Percentiles rank a stretch among this genome's conserved stretches.
These are phyloP conservation scores for Saprolegnia parasitica DNA, from an alignment of 352 stramenopile species.

Conservation along the genomic window DNA sequence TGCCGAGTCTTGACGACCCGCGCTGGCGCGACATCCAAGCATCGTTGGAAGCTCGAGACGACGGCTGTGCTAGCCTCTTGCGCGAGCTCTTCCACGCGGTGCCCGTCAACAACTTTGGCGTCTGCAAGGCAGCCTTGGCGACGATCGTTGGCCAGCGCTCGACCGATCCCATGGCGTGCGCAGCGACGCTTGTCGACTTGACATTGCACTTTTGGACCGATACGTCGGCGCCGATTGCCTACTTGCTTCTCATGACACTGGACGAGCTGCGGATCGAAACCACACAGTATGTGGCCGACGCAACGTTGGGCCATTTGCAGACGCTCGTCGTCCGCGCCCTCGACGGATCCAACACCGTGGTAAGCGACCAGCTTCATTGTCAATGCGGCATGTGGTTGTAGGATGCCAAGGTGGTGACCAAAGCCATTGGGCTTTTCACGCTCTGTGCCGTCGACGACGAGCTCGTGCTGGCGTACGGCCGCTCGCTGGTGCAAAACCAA, in stretches of 20 bases:
- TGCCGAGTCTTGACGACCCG: not conserved
- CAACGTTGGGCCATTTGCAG: not conserved
- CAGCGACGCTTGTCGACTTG: not conserved
- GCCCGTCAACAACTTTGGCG: conserved; percentile 1
- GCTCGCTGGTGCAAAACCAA: not conserved
- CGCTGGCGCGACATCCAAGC: not conserved
- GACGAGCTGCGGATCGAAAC: not conserved
- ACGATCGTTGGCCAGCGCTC: not conserved
- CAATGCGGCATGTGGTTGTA: not conserved
- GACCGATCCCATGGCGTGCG: not conserved
- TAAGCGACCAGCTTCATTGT: not conserved
- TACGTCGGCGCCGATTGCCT: conserved; percentile 16
- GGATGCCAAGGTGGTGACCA: conserved; percentile 20
- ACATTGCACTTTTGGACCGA: not conserved
- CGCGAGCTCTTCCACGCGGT: not conserved
- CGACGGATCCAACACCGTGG: not conserved
- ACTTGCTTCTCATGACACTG: conserved; percentile 14
- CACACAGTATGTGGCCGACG: not conserved
- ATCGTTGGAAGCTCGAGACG: not conserved
- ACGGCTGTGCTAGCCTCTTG: not conserved
- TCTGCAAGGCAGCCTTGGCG: conserved; percentile 5
- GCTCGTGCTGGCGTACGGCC: conserved; percentile 2
- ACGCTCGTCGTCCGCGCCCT: not conserved
- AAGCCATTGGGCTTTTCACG: conserved; percentile 7
- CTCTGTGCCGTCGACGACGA: not conserved